Evolutionary conservation across 2,329 filamentous ascomycete genomes (phyloP).

Genomic region (Arthrinium puccinioides): DNA sequence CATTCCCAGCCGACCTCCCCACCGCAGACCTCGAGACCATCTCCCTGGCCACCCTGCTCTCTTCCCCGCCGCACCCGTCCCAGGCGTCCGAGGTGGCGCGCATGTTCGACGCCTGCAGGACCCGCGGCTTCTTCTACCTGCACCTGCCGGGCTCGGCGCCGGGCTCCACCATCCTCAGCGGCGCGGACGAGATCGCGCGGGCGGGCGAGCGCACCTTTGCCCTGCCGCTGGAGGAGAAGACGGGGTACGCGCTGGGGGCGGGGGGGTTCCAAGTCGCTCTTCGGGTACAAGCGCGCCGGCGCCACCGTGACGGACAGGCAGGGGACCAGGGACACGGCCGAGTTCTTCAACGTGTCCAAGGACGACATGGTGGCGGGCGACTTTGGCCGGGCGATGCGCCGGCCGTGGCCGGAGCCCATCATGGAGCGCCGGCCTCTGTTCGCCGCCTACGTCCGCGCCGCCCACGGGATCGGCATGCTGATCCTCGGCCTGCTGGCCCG

Average conservation of each 20-base stretch:
- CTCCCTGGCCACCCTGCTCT: slow-evolving; percentile 17
- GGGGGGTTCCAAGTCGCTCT: slow-evolving; percentile 11
- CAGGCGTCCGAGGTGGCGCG: slow-evolving; percentile 14
- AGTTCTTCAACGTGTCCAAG: slow-evolving; percentile 27
- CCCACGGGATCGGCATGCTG: slow-evolving; percentile 20
- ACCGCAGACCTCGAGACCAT: slow-evolving; percentile 20
- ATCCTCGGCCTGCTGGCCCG: slow-evolving; percentile 19
- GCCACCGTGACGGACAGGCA: slow-evolving; percentile 18
- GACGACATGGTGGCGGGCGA: slow-evolving; percentile 18
- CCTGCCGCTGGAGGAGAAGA: slow-evolving; percentile 20
- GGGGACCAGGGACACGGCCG: slow-evolving; percentile 21
- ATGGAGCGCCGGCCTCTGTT: slow-evolving; percentile 15
- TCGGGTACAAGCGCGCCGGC: slow-evolving; percentile 24
- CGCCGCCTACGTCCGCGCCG: slow-evolving; percentile 15
- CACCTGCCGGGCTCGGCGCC: slow-evolving; percentile 13
- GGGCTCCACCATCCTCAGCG: slow-evolving; percentile 12
- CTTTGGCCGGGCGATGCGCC: slow-evolving; percentile 11
- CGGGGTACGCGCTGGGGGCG: slow-evolving; percentile 9
- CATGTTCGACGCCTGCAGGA: slow-evolving; percentile 18
- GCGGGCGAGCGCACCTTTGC: slow-evolving; percentile 18
- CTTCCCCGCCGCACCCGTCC: neutral
- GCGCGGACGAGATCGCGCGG: slow-evolving; percentile 14
- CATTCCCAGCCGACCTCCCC: slow-evolving; percentile 18
- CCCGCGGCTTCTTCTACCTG: slow-evolving; percentile 25
- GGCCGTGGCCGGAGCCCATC: slow-evolving; percentile 19